These are phyloP conservation scores for Phytophthora crassamura DNA, from an alignment of 352 stramenopile genomes.

Conservation along the genomic window DNA sequence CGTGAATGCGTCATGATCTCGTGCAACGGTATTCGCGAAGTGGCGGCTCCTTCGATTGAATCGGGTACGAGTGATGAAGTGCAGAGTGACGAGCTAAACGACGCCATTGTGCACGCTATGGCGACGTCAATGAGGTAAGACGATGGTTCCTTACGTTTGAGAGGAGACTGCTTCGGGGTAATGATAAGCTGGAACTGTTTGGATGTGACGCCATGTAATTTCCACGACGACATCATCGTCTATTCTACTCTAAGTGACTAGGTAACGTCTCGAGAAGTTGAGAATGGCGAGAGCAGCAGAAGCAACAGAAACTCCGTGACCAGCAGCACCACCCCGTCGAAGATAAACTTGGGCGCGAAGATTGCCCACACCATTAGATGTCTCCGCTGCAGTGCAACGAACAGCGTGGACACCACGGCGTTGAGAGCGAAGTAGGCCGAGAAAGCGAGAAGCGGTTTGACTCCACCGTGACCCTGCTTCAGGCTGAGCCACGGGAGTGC, in stretches of 20 bases:
- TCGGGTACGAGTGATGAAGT: constrained; percentile 31
- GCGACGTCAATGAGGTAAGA: constrained; percentile 25
- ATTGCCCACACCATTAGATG: constrained; percentile 95
- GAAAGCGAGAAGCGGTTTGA: constrained; percentile 31
- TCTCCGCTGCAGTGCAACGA: constrained; percentile 84
- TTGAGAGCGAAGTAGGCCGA: constrained; percentile 64
- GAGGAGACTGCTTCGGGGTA: background rate
- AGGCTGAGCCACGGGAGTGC: constrained; percentile 44
- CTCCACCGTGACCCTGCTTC: background rate
- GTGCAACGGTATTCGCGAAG: constrained; percentile 62
- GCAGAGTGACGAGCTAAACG: constrained; percentile 48
- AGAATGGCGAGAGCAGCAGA: constrained; percentile 43
- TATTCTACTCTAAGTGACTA: constrained; percentile 28
- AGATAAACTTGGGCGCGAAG: constrained; percentile 93
- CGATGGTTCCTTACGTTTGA: background rate
- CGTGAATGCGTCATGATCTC: constrained; percentile 61
- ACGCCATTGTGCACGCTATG: constrained; percentile 60
- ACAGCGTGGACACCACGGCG: constrained; percentile 76
- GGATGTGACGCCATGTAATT: no score
- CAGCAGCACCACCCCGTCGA: constrained; percentile 74
- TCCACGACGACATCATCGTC: background rate
- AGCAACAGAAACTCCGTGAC: constrained; percentile 55
- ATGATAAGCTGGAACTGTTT: no score
- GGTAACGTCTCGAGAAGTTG: background rate
- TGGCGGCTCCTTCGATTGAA: constrained; percentile 25